phyloP scores from a whole-genome alignment of 768 basidiomycete species.

The Lepiota venenata region DNA sequence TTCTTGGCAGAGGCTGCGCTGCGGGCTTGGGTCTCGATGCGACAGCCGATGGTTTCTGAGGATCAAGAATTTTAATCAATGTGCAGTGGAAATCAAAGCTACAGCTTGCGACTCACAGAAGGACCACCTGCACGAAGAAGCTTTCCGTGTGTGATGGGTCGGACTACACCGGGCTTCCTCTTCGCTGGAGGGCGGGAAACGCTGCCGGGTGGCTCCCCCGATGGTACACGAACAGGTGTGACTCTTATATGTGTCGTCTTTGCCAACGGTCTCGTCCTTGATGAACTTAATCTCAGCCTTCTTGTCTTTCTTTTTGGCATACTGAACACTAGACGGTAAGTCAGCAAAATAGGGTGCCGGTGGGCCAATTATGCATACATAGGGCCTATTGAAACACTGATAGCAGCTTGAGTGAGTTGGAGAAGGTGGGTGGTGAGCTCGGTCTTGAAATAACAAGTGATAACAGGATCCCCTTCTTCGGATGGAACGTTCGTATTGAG shows the following conservation, averaged over 20 bases:
- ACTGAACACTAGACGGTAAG: constrained; percentile 61
- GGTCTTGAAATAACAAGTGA: constrained; percentile 94
- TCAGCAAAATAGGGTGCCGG: not conserved
- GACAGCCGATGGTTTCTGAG: constrained; percentile 44
- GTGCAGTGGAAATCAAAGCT: not conserved
- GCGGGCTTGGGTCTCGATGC: constrained; percentile 53
- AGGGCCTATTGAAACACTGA: constrained; percentile 71
- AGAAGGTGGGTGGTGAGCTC: constrained; percentile 84
- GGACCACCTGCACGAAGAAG: constrained; percentile 76
- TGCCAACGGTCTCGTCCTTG: constrained; percentile 82
- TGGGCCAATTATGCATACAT: constrained; percentile 48
- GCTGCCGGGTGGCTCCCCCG: constrained; percentile 84
- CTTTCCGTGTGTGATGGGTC: constrained; percentile 85
- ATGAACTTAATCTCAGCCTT: constrained; percentile 79
- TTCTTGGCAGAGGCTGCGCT: constrained; percentile 63
- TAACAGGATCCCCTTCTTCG: constrained; percentile 93
- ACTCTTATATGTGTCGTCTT: constrained; percentile 90
- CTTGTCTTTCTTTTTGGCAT: constrained; percentile 98
- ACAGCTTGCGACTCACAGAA: constrained; percentile 40
- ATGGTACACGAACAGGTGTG: constrained; percentile 83
- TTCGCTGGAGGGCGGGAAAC: constrained; percentile 81
- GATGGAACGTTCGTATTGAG: constrained; percentile 67
- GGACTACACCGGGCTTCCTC: constrained; percentile 81
- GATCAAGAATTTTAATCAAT: constrained; percentile 8
- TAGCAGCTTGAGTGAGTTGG: constrained; percentile 73